Evolutionary conservation across 345 rosid genomes (phyloP).

Genomic region (Eutrema heterophyllum): DNA sequence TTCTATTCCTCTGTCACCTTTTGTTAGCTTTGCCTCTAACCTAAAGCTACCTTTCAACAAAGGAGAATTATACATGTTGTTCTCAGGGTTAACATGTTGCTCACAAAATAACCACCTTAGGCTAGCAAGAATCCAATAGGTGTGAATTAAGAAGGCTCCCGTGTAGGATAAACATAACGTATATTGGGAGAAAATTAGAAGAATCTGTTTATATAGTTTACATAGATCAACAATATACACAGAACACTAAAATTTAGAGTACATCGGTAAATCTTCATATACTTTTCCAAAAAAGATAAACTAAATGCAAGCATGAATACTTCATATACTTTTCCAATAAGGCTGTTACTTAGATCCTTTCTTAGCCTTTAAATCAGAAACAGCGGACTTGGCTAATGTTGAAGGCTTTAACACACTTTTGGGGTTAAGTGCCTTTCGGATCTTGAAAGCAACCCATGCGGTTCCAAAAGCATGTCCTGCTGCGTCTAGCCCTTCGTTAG

Average conservation of each 20-base stretch:
- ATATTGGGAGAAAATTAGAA: not conserved
- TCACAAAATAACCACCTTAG: not conserved
- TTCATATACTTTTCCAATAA: not conserved
- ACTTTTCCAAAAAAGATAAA: not conserved
- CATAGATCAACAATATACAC: constrained; percentile 20
- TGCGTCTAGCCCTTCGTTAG: constrained; percentile 71
- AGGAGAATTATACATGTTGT: not conserved
- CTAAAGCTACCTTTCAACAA: not conserved
- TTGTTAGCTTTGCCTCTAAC: not conserved
- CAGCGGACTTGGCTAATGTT: constrained; percentile 63
- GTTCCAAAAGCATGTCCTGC: constrained; percentile 89
- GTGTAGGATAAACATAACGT: not conserved
- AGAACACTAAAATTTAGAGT: not conserved
- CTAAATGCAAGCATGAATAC: not conserved
- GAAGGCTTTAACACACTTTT: constrained; percentile 70
- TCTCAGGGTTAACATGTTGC: not conserved
- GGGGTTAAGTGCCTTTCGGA: constrained; percentile 78
- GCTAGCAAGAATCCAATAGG: not conserved
- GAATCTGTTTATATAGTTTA: not conserved
- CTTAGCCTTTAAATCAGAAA: constrained; percentile 42
- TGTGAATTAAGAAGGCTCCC: not conserved
- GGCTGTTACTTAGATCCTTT: constrained; percentile 30
- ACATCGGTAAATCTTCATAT: not conserved
- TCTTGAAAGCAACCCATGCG: constrained; percentile 95
- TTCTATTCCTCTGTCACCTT: not conserved